These are phyloP conservation scores for Protomyces pachydermus DNA, from an alignment of 1,139 yeast species.

Conservation along the genomic window DNA sequence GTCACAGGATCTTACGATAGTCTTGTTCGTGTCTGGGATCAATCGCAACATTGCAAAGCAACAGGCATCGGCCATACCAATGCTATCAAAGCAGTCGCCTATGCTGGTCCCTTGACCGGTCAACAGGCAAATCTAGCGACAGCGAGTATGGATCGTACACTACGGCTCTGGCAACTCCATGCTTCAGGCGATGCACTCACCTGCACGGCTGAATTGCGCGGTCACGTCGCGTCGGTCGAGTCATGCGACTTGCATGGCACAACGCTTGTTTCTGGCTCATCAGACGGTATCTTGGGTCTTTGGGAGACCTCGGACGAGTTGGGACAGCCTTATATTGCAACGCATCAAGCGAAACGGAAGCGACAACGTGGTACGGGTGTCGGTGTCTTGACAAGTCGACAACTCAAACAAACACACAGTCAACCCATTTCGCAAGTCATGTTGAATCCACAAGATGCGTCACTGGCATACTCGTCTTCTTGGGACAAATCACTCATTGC, in stretches of 20 bases:
- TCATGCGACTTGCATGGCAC: constrained; percentile 11
- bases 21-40: constrained; percentile 78
- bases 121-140: constrained; percentile 61
- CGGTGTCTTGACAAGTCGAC: constrained; percentile 19
- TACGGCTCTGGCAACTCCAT: constrained; percentile 80
- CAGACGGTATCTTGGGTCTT: constrained; percentile 17
- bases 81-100: constrained; percentile 82
- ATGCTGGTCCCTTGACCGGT: constrained; percentile 78
- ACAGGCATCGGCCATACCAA: constrained; percentile 75
- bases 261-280: constrained; percentile 8
- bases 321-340: background rate
- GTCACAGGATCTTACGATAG: constrained; percentile 93
- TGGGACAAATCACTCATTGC: constrained; percentile 92
- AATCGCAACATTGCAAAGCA: constrained; percentile 13
- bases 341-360: constrained; percentile 11
- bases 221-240: constrained; percentile 17
- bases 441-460: constrained; percentile 6
- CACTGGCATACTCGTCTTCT: constrained; percentile 63
- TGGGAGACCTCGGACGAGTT: constrained; percentile 19
- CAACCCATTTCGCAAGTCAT: constrained; percentile 8
- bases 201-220: constrained; percentile 11
- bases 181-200: constrained; percentile 40
- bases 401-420: constrained; percentile 5
- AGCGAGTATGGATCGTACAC: constrained; percentile 82
- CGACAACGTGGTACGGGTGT: constrained; percentile 15